Evolutionary conservation across 352 stramenopile genomes (phyloP), one percentile per base, ranked within the genome.

Genomic region (Peronospora destructor): DNA sequence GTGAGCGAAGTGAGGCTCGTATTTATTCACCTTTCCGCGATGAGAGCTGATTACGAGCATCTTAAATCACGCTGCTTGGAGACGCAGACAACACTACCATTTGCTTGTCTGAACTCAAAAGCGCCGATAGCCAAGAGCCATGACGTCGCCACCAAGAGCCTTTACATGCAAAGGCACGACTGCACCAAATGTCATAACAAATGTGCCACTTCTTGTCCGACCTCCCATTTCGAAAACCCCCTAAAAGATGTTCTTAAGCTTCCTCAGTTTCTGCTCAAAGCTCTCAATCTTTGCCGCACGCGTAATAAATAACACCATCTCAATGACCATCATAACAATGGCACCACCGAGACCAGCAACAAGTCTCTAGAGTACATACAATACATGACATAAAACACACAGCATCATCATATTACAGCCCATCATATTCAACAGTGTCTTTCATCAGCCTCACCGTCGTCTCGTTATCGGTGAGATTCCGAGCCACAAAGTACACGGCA

Each of bases 241-340:
- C 36, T 64, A 64, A 46, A 84, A 84, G 13, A 67, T 57, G 32
- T 49, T 55, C 12, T 62, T 59, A 12, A 57, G 59, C 29, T 72
- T 74, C 53, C 48, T 62, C 39, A 74, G 65, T 25, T 77, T 33
- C 6, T 64, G 51, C 54, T 88, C 75, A 23, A 90, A 63, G 14
- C 49, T 62, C 30, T 90, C 76, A 21, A 76, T 71, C 60, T 89
- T 89, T 41, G 77, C 61, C 1, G 78, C 72, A 6, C 83, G 73
- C 12, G 80, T 47, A 59, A 94, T 94, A 59, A 84, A 94, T 36
- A 94, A 62, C 34, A 91, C 64, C 83, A 94, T 94, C 55, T 94
- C 83, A 37, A 94, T 73, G 26, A 94, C 55, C 80, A 91, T 91
- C 83, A 94, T 94, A 43, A 46, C 69, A 58, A 94, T 85, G 9